Evolutionary conservation across 1,139 yeast species (phyloP), one percentile per base, ranked within the genome.

Genomic region (Wickerhamomyces sp.): DNA sequence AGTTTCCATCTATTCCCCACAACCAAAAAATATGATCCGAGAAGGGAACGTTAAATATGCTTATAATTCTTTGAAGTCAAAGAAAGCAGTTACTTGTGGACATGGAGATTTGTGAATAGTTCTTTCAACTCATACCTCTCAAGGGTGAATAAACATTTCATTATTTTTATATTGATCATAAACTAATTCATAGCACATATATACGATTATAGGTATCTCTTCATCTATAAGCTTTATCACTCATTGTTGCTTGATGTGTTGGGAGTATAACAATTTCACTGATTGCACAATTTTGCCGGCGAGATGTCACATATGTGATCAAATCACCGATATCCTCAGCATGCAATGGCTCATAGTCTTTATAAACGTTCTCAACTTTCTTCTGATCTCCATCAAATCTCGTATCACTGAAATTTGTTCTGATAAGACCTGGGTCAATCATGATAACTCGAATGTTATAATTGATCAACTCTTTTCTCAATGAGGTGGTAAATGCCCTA

Each of bases 391-490:
- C 88, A 78, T 60, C 86, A 44, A 88, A 87, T 51, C 91, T 71
- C 29, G 80, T 81, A 29, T 75, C 62, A 29, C 86, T 79, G 62
- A 84, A 84, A 59, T 84, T 90, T 30, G 91, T 84, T 63, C 81
- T 84, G 29, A 84, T 89, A 41, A 80, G 79, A 50, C 93, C 91
- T 4, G 93, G 93, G 51, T 83, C 86, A 41, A 84, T 76, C 60
- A 84, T 86, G 50, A 84, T 70, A 37, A 84, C 85, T 52, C 93
- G 69, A 53, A 84, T 76, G 48, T 75, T 72, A 39, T 86, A 79
- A 58, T 68, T 66, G 50, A 84, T 75, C 56, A 79, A 71, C 63
- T 84, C 93, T 64, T 82, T 83, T 59, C 93, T 72, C 61, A 84
- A 71, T 0, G 82, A 72, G 39, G 78, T 76, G 33, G 86, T 72